Base-by-base conservation (phyloP, 106 monocot genomes). In the Acanthochlamys bracteata region DNA sequence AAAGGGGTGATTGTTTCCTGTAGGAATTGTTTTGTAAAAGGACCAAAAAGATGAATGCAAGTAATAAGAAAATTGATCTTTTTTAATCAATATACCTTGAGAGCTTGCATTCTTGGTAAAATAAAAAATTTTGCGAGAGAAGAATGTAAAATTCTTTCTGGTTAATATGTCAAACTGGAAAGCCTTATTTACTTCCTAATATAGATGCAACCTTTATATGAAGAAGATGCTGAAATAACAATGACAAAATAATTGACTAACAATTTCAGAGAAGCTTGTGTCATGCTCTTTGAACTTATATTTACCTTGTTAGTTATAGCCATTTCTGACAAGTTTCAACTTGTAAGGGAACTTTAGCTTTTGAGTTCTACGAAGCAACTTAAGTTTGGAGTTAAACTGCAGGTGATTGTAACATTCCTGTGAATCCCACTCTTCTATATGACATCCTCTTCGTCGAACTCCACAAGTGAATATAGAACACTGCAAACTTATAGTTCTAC, bases 391-490 rank as follows among this genome's bases (percentile, higher is more conserved):
- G 13, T 13, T 7, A 7, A 43, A 14, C 49, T 49, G 20, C 75
- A 89, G 93, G 93, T 26, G 93, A 93, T 43, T 93, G 93, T 78
- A 93, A 93, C 66, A 81, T 93, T 55, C 93, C 93, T 15, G 83
- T 55, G 19, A 89, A 93, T 71, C 79, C 93, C 57, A 93, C 89
- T 63, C 93, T 93, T 54, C 80, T 93, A 39, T 93, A 93, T 46
- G 93, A 93, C 73, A 76, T 93, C 69, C 74, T 89, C 14, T 89
- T 85, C 55, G 83, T 89, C 40, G 93, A 83, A 57, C 25, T 93
- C 24, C 89, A 93, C 80, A 93, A 89, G 73, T 86, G 66, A 86
- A 51, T 14, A 75, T 17, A 0, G 7, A 13, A 15, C 42, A 64
- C 42, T n/a, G 24, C 56, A 19, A n/a, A 56, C 56, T 56, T 10